These are phyloP conservation scores for Teratosphaeria nubilosa DNA, from an alignment of 2,329 filamentous ascomycete species.

Conservation along the genomic window DNA sequence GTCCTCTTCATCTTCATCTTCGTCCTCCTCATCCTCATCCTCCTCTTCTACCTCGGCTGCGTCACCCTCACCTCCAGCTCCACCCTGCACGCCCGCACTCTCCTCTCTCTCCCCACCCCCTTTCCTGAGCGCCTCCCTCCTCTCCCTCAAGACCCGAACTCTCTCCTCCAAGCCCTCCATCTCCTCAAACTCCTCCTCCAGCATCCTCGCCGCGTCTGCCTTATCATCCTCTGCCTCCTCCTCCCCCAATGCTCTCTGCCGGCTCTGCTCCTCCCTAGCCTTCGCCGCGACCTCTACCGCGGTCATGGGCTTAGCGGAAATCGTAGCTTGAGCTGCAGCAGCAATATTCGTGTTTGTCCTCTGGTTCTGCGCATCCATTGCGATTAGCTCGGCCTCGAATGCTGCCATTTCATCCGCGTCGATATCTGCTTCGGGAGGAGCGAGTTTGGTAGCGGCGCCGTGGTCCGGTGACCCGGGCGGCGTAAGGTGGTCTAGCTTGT, in stretches of 20 bases:
- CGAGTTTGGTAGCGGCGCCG: neutral
- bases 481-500: neutral
- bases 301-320: slow-evolving; percentile 37
- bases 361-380: slow-evolving; percentile 14
- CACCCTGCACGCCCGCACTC: neutral
- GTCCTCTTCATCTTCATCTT: slow-evolving; percentile 9
- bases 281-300: slow-evolving; percentile 38
- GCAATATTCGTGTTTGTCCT: slow-evolving; percentile 10
- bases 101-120: neutral
- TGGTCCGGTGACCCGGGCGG: neutral
- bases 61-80: neutral
- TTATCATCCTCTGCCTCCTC: slow-evolving; percentile 39
- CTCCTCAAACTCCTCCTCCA: slow-evolving; percentile 41
- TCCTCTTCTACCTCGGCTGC: slow-evolving; percentile 4
- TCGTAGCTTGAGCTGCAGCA: slow-evolving; percentile 28
- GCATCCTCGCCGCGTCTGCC: slow-evolving; percentile 35
- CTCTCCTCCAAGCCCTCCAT: slow-evolving; percentile 40
- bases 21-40: slow-evolving; percentile 12
- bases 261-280: slow-evolving; percentile 34
- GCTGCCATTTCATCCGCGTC: slow-evolving; percentile 49
- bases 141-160: slow-evolving; percentile 34
- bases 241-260: slow-evolving; percentile 32
- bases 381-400: slow-evolving; percentile 71
- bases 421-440: slow-evolving; percentile 39
- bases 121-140: slow-evolving; percentile 33